Conservation (phyloP, 345 rosid genomes). For the Anacardium occidentale region DNA sequence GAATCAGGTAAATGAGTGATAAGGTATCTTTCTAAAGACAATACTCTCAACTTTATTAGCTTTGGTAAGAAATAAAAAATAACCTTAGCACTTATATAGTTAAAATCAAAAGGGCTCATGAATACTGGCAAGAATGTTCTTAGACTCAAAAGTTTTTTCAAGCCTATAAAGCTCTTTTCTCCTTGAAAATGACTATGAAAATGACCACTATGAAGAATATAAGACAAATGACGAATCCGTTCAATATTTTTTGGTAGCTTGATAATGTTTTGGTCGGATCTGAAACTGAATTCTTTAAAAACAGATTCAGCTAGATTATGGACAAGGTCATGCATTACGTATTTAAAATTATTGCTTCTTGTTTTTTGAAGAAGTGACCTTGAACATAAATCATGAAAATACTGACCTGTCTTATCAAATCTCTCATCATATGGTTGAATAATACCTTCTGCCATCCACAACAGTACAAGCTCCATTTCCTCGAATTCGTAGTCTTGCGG, state of each 20-base stretch:
- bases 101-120: too few species aligned
- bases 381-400: too few species aligned
- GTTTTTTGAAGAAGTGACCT: too few species aligned
- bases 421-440: not conserved
- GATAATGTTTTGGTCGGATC: not conserved
- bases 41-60: too few species aligned
- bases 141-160: not conserved
- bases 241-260: not conserved
- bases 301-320: not conserved
- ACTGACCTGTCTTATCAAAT: not conserved
- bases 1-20: not conserved
- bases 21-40: not conserved
- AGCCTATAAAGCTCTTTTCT: not conserved
- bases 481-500: not conserved
- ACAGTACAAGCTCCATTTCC: not conserved
- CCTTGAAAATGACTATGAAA: not conserved
- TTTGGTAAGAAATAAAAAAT: not conserved
- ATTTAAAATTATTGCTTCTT: too few species aligned
- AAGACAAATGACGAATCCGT: not conserved
- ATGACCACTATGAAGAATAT: too few species aligned
- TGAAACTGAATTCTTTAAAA: not conserved
- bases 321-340: too few species aligned
- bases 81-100: not conserved
- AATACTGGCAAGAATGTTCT: not conserved
- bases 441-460: conserved; percentile 10